A percentile compares a stretch with the other conserved stretches of the same genome.
These are phyloP conservation scores for Yarrowia divulgata DNA, from an alignment of 805 yeast genomes.

Conservation along the genomic window DNA sequence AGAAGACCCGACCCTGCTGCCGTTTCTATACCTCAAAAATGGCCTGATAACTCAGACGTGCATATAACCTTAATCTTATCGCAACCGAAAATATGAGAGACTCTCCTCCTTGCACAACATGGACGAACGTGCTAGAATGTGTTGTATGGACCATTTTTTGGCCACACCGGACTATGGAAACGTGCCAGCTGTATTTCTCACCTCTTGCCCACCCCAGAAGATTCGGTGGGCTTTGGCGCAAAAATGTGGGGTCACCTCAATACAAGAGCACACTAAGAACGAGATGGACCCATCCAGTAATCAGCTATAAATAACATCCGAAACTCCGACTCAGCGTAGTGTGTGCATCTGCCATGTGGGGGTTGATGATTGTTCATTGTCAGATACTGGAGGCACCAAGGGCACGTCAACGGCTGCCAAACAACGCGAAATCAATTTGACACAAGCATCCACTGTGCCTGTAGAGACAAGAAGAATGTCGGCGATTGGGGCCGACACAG, in stretches of 20 bases:
- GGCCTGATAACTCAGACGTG: conserved; percentile 30
- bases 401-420: not conserved
- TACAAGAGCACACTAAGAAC: not conserved
- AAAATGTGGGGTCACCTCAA: not conserved
- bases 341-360: conserved; percentile 3
- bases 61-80: conserved; percentile 29
- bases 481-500: not conserved
- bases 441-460: too few species aligned
- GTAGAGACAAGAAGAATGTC: not conserved
- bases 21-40: conserved; percentile 13
- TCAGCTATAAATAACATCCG: conserved; percentile 8
- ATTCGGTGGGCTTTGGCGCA: conserved; percentile 9
- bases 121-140: not conserved
- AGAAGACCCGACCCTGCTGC: not conserved
- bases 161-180: not conserved
- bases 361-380: not conserved
- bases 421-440: not conserved
- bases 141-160: not conserved
- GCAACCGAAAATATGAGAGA: conserved; percentile 19
- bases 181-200: not conserved
- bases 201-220: conserved; percentile 1
- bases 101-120: not conserved
- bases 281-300: not conserved
- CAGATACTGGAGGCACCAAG: not conserved
- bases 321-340: conserved; percentile 12